These are phyloP conservation scores for Candida orba DNA, from an alignment of 805 yeast genomes.

Conservation along the genomic window DNA sequence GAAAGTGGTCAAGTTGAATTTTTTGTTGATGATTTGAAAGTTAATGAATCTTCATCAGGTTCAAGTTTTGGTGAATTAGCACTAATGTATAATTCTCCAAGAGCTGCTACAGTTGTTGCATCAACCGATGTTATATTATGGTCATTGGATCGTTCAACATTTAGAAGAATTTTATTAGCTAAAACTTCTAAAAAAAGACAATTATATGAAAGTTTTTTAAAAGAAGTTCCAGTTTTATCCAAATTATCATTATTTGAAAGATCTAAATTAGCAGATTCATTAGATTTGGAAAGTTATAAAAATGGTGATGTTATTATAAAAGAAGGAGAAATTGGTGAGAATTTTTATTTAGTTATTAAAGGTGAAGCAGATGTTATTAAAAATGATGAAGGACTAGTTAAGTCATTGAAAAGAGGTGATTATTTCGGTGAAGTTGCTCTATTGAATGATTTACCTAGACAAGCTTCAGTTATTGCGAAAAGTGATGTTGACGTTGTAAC, in stretches of 20 bases:
- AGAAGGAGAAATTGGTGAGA: conserved; percentile 83
- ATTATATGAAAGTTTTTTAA: conserved; percentile 83
- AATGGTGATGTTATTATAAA: conserved; percentile 68
- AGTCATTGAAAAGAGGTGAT: conserved; percentile 66
- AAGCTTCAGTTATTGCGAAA: conserved; percentile 82
- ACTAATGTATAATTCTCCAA: conserved; percentile 92
- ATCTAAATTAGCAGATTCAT: conserved; percentile 90
- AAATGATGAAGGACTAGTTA: conserved; percentile 50
- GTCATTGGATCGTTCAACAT: conserved; percentile 91
- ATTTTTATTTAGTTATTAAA: conserved; percentile 66
- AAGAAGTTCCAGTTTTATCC: conserved; percentile 76
- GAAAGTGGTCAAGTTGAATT: conserved; percentile 83
- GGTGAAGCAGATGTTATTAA: conserved; percentile 78
- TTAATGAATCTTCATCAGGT: conserved; percentile 75
- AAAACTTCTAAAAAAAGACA: conserved; percentile 86
- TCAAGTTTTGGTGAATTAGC: conserved; percentile 96
- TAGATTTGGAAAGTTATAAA: conserved; percentile 66
- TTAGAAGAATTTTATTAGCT: conserved; percentile 84
- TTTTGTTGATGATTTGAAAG: conserved; percentile 56
- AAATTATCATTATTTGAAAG: conserved; percentile 74
- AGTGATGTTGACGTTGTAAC: conserved; percentile 82
- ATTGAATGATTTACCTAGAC: conserved; percentile 85
- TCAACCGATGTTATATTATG: conserved; percentile 66
- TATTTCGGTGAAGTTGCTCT: conserved; percentile 97
- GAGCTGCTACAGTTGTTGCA: conserved; percentile 91